Conservation (phyloP, 2,329 filamentous ascomycete species). For the Grosmannia serpens region DNA sequence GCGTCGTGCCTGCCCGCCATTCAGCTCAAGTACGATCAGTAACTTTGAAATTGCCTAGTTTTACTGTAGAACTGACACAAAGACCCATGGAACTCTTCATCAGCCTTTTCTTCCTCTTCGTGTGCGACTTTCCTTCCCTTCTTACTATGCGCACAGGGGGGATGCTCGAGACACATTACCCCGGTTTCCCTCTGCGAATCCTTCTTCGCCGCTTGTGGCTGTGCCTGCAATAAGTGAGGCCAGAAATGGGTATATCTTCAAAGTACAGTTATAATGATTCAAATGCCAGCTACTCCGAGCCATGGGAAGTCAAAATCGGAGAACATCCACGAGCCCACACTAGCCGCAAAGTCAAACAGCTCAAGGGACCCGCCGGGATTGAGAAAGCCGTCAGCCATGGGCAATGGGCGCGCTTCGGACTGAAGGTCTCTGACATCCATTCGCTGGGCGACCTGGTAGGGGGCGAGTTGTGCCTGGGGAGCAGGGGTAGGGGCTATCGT, state of each 20-base stretch:
- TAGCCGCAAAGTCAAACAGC: background rate
- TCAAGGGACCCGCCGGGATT: background rate
- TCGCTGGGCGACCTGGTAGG: background rate
- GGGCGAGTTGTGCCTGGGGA: background rate
- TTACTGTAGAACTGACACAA: too few relatives aligned
- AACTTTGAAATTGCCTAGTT: too few relatives aligned
- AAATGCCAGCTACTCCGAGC: background rate
- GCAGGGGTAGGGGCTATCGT: background rate
- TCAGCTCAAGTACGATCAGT: too few relatives aligned
- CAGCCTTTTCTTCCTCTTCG: background rate
- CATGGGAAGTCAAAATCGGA: background rate
- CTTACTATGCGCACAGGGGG: too few relatives aligned
- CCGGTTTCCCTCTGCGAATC: too few relatives aligned
- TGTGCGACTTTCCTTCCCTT: too few relatives aligned
- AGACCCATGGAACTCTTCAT: too few relatives aligned
- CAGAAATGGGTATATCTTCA: background rate
- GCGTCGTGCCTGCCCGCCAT: too few relatives aligned
- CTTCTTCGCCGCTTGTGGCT: too few relatives aligned
- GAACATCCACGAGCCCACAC: constrained; percentile 1
- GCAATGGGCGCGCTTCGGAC: background rate
- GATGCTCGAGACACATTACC: too few relatives aligned
- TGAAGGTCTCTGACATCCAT: background rate
- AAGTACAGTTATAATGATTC: background rate
- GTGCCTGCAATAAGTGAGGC: background rate
- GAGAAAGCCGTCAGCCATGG: background rate